Conservation (phyloP, 352 stramenopile species). For the Globisporangium uncinulatum region DNA sequence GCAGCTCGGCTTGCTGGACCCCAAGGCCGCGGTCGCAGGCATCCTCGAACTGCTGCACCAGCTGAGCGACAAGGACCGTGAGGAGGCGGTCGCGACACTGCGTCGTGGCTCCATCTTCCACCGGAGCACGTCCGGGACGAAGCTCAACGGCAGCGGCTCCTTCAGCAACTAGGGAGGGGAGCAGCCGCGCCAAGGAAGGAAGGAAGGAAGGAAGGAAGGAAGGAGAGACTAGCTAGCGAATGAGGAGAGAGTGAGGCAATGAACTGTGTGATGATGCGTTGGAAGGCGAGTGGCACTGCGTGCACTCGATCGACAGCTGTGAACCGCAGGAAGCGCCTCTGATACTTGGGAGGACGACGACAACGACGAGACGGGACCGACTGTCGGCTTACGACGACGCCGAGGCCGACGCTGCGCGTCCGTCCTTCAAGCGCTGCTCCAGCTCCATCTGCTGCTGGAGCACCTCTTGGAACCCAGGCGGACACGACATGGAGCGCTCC, state of each 20-base stretch:
- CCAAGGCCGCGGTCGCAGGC: conserved; percentile 77
- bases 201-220: no score
- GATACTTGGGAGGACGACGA: no score
- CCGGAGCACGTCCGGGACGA: conserved; percentile 45
- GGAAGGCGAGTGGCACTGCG: no score
- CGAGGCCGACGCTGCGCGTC: conserved; percentile 1
- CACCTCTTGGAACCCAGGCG: conserved; percentile 64
- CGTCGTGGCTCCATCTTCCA: conserved; percentile 86
- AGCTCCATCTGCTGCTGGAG: conserved; percentile 20
- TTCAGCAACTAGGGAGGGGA: conserved; percentile 1
- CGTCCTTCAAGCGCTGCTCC: conserved; percentile 7
- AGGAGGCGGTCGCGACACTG: conserved; percentile 72
- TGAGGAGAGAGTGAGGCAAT: no score
- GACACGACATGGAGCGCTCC: conserved; percentile 75
- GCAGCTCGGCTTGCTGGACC: conserved; percentile 65
- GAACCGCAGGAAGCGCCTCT: no score
- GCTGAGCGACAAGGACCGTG: conserved; percentile 79
- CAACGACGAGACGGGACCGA: no score
- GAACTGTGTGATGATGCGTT: no score
- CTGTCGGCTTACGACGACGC: no score
- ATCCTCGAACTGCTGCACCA: conserved; percentile 83
- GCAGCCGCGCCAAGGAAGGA: no score
- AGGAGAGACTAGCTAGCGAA: no score
- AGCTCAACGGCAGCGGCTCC: conserved; percentile 24
- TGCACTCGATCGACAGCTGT: no score